Conservation (phyloP, 2,329 filamentous ascomycete genomes). For the Exophiala calicioides region DNA sequence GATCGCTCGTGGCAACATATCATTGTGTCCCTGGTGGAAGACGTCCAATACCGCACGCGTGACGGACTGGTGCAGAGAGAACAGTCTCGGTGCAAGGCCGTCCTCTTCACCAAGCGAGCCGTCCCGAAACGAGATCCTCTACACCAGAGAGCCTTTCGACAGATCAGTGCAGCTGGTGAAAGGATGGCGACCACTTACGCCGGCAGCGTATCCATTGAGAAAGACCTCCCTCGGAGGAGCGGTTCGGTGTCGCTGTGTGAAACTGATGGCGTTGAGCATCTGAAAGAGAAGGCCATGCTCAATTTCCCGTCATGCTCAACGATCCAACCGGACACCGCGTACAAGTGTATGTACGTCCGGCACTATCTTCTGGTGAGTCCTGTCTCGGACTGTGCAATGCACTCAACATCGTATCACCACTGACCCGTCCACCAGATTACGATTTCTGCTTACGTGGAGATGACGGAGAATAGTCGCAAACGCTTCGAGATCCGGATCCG, state of each 20-base stretch:
- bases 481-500: slow-evolving; percentile 7
- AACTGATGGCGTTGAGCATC: neutral
- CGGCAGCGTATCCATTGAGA: slow-evolving; percentile 5
- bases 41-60: slow-evolving; percentile 8
- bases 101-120: slow-evolving; percentile 9
- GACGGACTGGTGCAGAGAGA: slow-evolving; percentile 2
- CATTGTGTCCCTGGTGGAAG: slow-evolving; percentile 10
- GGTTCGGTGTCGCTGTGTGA: slow-evolving; percentile 6
- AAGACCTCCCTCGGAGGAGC: slow-evolving; percentile 4
- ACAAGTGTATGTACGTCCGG: slow-evolving; percentile 10
- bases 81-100: slow-evolving; percentile 8
- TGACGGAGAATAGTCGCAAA: slow-evolving; percentile 7
- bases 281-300: slow-evolving; percentile 5
- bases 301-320: slow-evolving; percentile 6
- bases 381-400: neutral
- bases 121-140: slow-evolving; percentile 12
- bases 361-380: slow-evolving; percentile 8
- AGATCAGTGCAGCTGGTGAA: slow-evolving; percentile 10
- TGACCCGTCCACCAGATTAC: slow-evolving; percentile 2
- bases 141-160: slow-evolving; percentile 6
- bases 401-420: neutral
- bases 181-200: slow-evolving; percentile 9
- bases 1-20: slow-evolving; percentile 12
- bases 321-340: slow-evolving; percentile 9
- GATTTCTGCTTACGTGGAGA: slow-evolving; percentile 3